Evolutionary conservation across 768 basidiomycete species (phyloP), one percentile per base, ranked within the genome.

Genomic region (Ramaria rubella): DNA sequence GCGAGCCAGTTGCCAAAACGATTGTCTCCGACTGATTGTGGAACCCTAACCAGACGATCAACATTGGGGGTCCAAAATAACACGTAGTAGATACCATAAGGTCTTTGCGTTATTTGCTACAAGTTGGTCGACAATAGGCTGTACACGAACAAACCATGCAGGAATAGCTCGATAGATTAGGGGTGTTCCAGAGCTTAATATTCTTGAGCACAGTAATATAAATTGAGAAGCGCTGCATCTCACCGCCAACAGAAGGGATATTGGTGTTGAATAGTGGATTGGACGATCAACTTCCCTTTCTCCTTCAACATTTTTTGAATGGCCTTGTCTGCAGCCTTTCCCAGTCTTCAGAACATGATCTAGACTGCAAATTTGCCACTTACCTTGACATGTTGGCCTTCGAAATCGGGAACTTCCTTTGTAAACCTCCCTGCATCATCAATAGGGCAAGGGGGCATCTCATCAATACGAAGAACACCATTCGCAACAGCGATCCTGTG

Each of bases 181-280:
- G 21, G 96, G 96, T 1, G 95, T 97, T 12, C 86, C 85, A 19
- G 96, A 98, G 67, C 94, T 94, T 19, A 30, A 29, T 5, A 5
- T 15, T 29, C 21, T 15, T 21, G 12, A 36, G 29, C 30, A 26
- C 12, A 17, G 3, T 40, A 5, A 36, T 17, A 44, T 26, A 42
- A 43, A 19, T 23, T 11, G n/a, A n/a, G n/a, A n/a, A 44, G 12
- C 27, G 30, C 19, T n/a, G 4, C n/a, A 31, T 58, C 68, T 31
- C 59, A 90, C 89, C 94, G 82, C 96, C 96, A 98, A 69, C 96
- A 99, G 79, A 85, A 96, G 11, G 96, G 96, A 67, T 99, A 98
- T 60, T 85, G 86, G 71, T 98, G 96, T 66, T 81, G 86, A 55
- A 94, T 63, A 21, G 87, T 92, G 2, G 86, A 84, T 66, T 94